Percentiles rank a stretch among this genome's conserved stretches.
Evolutionary conservation across 495 filamentous ascomycete genomes (phyloP).

Genomic region (Lasiosphaeria ovina): DNA sequence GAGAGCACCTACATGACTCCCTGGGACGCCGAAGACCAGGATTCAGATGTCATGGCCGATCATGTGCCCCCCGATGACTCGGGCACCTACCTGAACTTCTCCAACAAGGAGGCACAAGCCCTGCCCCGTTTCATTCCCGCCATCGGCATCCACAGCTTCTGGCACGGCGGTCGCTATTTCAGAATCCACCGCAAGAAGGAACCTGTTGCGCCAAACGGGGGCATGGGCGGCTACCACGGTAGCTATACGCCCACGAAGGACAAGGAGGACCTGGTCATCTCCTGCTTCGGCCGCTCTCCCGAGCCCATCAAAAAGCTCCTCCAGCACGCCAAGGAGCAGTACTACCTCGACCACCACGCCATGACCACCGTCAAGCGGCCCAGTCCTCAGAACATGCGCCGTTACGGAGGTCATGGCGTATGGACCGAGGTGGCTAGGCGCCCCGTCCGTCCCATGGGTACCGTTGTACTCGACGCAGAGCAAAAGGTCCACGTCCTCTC

Average conservation of each 20-base stretch:
- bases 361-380: constrained; percentile 54
- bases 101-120: constrained; percentile 39
- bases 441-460: constrained; percentile 74
- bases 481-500: constrained; percentile 70
- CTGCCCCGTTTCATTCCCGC: constrained; percentile 41
- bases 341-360: constrained; percentile 43
- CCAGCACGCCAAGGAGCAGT: constrained; percentile 52
- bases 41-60: constrained; percentile 32
- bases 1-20: constrained; percentile 52
- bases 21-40: constrained; percentile 51
- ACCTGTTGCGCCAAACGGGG: constrained; percentile 29
- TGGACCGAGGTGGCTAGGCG: constrained; percentile 68
- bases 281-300: constrained; percentile 43
- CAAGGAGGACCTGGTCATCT: constrained; percentile 41
- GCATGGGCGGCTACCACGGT: constrained; percentile 16
- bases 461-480: constrained; percentile 73
- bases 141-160: constrained; percentile 40
- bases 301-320: constrained; percentile 64
- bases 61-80: constrained; percentile 33
- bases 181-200: constrained; percentile 38
- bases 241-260: constrained; percentile 35
- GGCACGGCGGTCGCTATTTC: constrained; percentile 41
- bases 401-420: constrained; percentile 36
- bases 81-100: constrained; percentile 44
- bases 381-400: constrained; percentile 28